Base-by-base conservation (phyloP, 2,329 filamentous ascomycete genomes). In the Pyrenophora tritici-repentis region DNA sequence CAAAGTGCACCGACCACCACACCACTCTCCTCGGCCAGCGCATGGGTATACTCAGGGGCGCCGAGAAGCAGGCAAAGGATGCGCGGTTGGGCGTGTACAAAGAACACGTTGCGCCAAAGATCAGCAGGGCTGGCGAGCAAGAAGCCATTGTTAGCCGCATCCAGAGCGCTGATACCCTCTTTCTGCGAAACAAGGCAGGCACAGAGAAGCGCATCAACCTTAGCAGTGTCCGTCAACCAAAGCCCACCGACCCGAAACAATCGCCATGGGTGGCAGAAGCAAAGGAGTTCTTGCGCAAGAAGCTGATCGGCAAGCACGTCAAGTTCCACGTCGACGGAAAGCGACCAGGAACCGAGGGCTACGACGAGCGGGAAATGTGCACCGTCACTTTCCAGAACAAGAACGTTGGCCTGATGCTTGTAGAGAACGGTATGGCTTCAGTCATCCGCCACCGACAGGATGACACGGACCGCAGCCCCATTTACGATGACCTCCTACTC, bases 371-470 rank as follows among this genome's bases (percentile, higher is more conserved):
- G 47, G 94, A 99, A 61, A 94, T 99, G 67, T 93, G 90, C 35
- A 97, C 93, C 1, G 83, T 99, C 37, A 87, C 85, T 1, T 81
- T 88, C 44, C 90, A 89, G 71, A 88, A 87, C 75, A 94, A 92
- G 76, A 97, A 97, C 71, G 81, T 97, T 56, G 91, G 88, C 54
- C 76, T 97, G 33, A 73, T 84, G 44, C 80, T 97, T 33, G 91
- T 97, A n/a, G 90, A 97, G 76, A 90, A 89, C 60, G 94, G 94
- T 24, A 96, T 92, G 79, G 90, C 88, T 18, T 93, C 92, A 0
- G 94, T 99, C 7, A 95, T 99, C 67, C 87, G 94, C 55, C 94
- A 99, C 77, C 86, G 92, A 59, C 90, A 93, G 75, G 93, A 97
- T 67, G 94, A 99, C 69, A 90, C 90, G 3, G 94, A 99, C 74